Conservation (phyloP, 1,284 basidiomycete genomes). For the Ceratobasidium sp. region DNA sequence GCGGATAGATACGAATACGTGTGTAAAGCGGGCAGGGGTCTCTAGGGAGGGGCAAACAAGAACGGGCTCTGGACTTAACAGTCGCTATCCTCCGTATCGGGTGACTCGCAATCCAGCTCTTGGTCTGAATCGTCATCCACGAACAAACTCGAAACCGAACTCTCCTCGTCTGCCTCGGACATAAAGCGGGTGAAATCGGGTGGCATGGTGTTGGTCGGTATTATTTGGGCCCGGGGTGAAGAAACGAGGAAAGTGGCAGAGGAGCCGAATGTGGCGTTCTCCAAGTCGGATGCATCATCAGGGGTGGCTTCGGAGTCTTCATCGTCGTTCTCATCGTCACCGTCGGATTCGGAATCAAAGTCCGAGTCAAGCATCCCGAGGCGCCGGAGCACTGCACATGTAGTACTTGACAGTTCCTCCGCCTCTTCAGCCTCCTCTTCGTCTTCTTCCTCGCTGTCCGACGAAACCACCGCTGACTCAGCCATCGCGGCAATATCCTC, state of each 20-base stretch:
- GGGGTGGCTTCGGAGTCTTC: not conserved
- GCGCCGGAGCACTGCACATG: constrained; percentile 13
- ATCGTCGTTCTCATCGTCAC: constrained; percentile 6
- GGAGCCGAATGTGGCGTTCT: not conserved
- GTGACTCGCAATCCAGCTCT: constrained; percentile 29
- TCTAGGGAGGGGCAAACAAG: too few relatives aligned
- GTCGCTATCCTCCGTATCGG: constrained; percentile 35
- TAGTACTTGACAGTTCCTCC: constrained; percentile 52
- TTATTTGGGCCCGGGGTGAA: not conserved
- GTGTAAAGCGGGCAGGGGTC: not conserved
- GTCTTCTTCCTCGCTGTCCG: constrained; percentile 56
- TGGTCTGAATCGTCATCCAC: constrained; percentile 16
- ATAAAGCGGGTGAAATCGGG: constrained; percentile 9
- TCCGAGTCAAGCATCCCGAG: constrained; percentile 30
- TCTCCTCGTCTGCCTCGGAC: constrained; percentile 37
- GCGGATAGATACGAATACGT: not conserved
- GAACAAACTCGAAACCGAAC: constrained; percentile 33
- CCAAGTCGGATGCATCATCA: constrained; percentile 6
- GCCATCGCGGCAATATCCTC: constrained; percentile 43
- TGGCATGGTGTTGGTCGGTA: not conserved
- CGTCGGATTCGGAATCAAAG: constrained; percentile 11
- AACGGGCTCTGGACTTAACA: constrained; percentile 5
- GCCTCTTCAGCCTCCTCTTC: constrained; percentile 60
- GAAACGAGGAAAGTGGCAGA: not conserved
- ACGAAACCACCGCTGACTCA: constrained; percentile 51